phyloP scores from a whole-genome alignment of 2,329 filamentous ascomycete species.

The Ophiostoma angusticollis region DNA sequence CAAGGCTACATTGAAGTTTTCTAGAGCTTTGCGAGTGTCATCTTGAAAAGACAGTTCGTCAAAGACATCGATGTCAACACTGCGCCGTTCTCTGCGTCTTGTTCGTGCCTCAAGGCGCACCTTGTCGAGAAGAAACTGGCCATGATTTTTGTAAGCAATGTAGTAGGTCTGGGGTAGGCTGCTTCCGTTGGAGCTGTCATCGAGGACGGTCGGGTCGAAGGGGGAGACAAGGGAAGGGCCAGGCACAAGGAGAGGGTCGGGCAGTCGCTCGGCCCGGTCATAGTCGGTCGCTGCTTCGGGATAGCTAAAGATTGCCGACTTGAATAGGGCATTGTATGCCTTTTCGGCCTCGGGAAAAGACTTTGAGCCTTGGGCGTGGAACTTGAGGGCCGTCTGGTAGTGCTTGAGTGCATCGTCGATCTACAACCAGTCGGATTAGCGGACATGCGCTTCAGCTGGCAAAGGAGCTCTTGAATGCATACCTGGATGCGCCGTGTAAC shows the following conservation, averaged over 20 bases:
- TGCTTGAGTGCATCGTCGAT: slow-evolving; percentile 94
- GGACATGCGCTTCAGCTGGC: too few species aligned
- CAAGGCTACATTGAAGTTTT: slow-evolving; percentile 45
- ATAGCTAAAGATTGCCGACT: slow-evolving; percentile 88
- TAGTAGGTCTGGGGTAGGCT: slow-evolving; percentile 83
- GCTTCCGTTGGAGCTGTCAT: slow-evolving; percentile 62
- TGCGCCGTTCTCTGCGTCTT: slow-evolving; percentile 5
- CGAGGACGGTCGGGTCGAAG: slow-evolving; percentile 44
- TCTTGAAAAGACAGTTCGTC: slow-evolving; percentile 24
- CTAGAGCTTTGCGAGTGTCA: slow-evolving; percentile 34
- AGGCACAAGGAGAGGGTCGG: slow-evolving; percentile 33
- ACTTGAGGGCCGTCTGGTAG: slow-evolving; percentile 81
- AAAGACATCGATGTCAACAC: slow-evolving; percentile 20
- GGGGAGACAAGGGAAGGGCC: slow-evolving; percentile 36
- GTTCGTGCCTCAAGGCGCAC: slow-evolving; percentile 40
- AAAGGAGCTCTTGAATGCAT: too few species aligned
- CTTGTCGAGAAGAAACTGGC: slow-evolving; percentile 76
- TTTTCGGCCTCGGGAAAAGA: slow-evolving; percentile 64
- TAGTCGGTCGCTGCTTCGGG: slow-evolving; percentile 80
- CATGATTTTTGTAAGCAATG: slow-evolving; percentile 89
- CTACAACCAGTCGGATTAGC: too few species aligned
- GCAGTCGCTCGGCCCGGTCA: slow-evolving; percentile 51
- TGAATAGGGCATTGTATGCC: slow-evolving; percentile 75
- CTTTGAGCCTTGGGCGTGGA: slow-evolving; percentile 72
- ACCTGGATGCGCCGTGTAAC: slow-evolving; percentile 87